phyloP scores from a whole-genome alignment of 495 filamentous ascomycete species.

The Penicillium argentinense region DNA sequence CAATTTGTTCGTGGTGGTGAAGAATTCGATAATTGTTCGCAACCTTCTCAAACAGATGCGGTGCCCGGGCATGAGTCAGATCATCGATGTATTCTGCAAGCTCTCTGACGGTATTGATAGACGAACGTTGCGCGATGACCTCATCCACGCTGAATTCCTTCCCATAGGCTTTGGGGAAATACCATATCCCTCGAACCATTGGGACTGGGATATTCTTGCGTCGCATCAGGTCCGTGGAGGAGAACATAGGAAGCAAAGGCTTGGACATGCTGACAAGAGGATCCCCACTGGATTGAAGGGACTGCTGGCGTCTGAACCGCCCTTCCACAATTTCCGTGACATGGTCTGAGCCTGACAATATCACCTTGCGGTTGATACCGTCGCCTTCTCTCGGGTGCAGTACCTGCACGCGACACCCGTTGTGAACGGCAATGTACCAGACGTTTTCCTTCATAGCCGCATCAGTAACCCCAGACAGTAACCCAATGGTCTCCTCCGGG shows the following conservation, averaged over 20 bases:
- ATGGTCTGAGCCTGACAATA: slow-evolving; percentile 35
- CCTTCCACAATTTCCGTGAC: slow-evolving; percentile 31
- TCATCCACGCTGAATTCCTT: slow-evolving; percentile 10
- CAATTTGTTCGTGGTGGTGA: slow-evolving; percentile 15
- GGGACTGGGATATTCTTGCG: slow-evolving; percentile 22
- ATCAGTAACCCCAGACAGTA: slow-evolving; percentile 31
- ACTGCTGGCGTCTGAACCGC: slow-evolving; percentile 21
- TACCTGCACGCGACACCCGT: slow-evolving; percentile 44
- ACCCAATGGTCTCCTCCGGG: slow-evolving; percentile 40
- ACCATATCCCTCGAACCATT: slow-evolving; percentile 37
- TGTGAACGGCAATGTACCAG: slow-evolving; percentile 32
- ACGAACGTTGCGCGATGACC: slow-evolving; percentile 4
- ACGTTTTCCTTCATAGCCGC: slow-evolving; percentile 37
- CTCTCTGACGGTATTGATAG: slow-evolving; percentile 26
- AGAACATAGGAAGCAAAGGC: slow-evolving; percentile 31
- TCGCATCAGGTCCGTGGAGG: slow-evolving; percentile 22
- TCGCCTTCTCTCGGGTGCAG: slow-evolving; percentile 30
- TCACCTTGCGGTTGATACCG: slow-evolving; percentile 33
- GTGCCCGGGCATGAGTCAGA: slow-evolving; percentile 14
- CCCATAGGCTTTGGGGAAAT: neutral
- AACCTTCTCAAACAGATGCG: neutral
- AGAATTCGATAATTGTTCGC: too few relatives aligned
- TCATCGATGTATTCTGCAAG: slow-evolving; percentile 38
- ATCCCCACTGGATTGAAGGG: slow-evolving; percentile 27
- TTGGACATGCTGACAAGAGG: slow-evolving; percentile 32